Percentiles rank a stretch among this genome's conserved stretches.
phyloP scores from a whole-genome alignment of 2,329 filamentous ascomycete species.

The Arthroderma sp. region DNA sequence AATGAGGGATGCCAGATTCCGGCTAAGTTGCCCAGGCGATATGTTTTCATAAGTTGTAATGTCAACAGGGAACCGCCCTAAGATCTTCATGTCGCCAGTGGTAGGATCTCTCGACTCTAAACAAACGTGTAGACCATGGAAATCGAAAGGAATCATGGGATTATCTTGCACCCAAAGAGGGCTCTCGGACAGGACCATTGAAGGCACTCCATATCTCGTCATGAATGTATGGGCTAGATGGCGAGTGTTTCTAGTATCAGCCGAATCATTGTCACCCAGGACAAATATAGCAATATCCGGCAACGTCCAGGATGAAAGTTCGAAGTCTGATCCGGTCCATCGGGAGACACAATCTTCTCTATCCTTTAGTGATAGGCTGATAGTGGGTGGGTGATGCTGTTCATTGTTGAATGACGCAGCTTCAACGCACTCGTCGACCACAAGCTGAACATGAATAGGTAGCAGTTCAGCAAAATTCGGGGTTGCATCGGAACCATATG shows the following conservation, averaged over 20 bases:
- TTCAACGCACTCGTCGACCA: constrained; percentile 34
- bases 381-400: constrained; percentile 17
- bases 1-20: constrained; percentile 32
- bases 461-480: constrained; percentile 37
- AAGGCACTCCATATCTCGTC: constrained; percentile 31
- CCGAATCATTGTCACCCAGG: constrained; percentile 24
- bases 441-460: constrained; percentile 34
- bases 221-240: constrained; percentile 27
- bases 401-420: constrained; percentile 17
- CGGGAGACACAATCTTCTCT: constrained; percentile 24
- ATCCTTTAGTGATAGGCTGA: constrained; percentile 28
- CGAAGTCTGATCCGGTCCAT: constrained; percentile 26
- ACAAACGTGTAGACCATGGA: constrained; percentile 31
- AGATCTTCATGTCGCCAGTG: constrained; percentile 22
- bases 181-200: constrained; percentile 33
- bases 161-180: constrained; percentile 27
- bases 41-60: constrained; percentile 36
- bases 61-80: constrained; percentile 33
- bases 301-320: constrained; percentile 29
- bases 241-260: constrained; percentile 17
- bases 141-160: constrained; percentile 24
- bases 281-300: constrained; percentile 36
- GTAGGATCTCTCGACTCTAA: constrained; percentile 26
- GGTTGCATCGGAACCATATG: constrained; percentile 31
- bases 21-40: constrained; percentile 33